A percentile compares a stretch with the other conserved stretches of the same genome.
Conservation (phyloP, 169 alveolate genomes). For the Plasmodium vivax region DNA sequence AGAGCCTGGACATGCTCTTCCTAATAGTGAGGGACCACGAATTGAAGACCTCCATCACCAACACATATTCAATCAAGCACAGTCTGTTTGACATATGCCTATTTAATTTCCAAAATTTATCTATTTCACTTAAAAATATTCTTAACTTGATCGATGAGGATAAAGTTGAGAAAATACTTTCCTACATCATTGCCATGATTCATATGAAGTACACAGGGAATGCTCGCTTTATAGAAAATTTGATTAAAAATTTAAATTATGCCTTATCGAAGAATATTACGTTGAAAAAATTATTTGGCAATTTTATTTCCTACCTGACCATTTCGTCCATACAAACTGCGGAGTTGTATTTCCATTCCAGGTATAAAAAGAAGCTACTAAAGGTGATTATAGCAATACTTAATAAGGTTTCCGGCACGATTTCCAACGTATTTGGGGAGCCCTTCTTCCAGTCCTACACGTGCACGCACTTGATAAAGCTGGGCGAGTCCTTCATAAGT, state of each 20-base stretch:
- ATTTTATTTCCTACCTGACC: constrained; percentile 57
- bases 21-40: constrained; percentile 35
- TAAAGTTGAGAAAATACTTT: constrained; percentile 20
- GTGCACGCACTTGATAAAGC: constrained; percentile 34
- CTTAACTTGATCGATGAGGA: constrained; percentile 40
- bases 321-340: constrained; percentile 70
- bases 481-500: constrained; percentile 58
- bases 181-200: constrained; percentile 20
- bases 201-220: constrained; percentile 57
- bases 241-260: constrained; percentile 27
- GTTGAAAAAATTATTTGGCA: constrained; percentile 56
- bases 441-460: constrained; percentile 64
- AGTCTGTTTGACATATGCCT: constrained; percentile 49
- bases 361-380: constrained; percentile 50
- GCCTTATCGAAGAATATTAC: constrained; percentile 32
- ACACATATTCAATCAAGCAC: constrained; percentile 38
- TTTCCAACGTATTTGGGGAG: constrained; percentile 47
- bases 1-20: constrained; percentile 49
- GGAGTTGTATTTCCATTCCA: constrained; percentile 47
- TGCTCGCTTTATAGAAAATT: constrained; percentile 48
- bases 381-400: constrained; percentile 1
- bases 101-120: constrained; percentile 39
- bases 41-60: constrained; percentile 20
- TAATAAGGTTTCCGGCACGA: constrained; percentile 35
- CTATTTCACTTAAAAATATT: constrained; percentile 39